Evolutionary conservation across 2,329 filamentous ascomycete species (phyloP).

Genomic region (Exophiala phaeomuriformis): DNA sequence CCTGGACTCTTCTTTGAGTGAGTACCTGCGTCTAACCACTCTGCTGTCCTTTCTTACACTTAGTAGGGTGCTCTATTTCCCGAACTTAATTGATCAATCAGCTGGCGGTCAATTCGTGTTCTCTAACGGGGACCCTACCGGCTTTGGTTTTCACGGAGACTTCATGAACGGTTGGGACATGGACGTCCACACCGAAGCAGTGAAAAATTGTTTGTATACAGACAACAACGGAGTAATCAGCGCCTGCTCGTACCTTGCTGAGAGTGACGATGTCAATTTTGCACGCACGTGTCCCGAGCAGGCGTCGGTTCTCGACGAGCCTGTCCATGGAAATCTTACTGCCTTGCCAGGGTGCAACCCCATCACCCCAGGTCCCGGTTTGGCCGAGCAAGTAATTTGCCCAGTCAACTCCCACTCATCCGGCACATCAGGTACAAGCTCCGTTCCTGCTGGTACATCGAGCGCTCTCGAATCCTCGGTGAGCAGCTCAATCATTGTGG

Average conservation of each 20-base stretch:
- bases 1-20: slow-evolving; percentile 74
- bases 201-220: slow-evolving; percentile 54
- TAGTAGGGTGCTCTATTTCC: slow-evolving; percentile 48
- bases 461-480: not conserved
- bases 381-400: slow-evolving; percentile 15
- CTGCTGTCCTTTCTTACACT: slow-evolving; percentile 25
- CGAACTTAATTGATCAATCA: slow-evolving; percentile 33
- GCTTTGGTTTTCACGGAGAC: slow-evolving; percentile 52
- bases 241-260: slow-evolving; percentile 46
- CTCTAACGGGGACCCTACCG: slow-evolving; percentile 44
- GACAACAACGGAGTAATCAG: slow-evolving; percentile 54
- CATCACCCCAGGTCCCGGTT: slow-evolving; percentile 32
- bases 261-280: slow-evolving; percentile 48
- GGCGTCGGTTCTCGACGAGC: slow-evolving; percentile 35
- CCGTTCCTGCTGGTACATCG: slow-evolving; percentile 2
- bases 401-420: slow-evolving; percentile 5
- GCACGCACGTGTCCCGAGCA: slow-evolving; percentile 46
- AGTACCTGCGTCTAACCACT: slow-evolving; percentile 25
- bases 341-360: slow-evolving; percentile 29
- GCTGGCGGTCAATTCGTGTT: slow-evolving; percentile 52
- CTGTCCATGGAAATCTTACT: slow-evolving; percentile 22
- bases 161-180: slow-evolving; percentile 69
- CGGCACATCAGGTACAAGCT: not conserved
- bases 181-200: slow-evolving; percentile 56
- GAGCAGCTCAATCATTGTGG: not conserved